phyloP scores from a whole-genome alignment of 352 stramenopile species.

The Phytophthora palmivora region DNA sequence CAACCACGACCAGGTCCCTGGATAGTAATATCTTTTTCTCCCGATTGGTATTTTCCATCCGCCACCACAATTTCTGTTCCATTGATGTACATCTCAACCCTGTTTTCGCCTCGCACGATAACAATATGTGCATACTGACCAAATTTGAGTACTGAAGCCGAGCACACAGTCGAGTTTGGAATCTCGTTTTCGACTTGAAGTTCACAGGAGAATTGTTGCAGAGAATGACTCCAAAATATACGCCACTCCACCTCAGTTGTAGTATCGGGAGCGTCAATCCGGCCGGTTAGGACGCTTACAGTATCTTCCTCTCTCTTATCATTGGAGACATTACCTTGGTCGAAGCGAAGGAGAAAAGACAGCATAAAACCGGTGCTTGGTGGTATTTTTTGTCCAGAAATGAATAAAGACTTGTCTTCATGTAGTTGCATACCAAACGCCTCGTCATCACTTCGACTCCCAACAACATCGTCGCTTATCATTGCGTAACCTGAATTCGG shows the following conservation, averaged over 20 bases:
- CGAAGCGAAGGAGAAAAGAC: conserved; percentile 62
- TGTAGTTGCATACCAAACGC: conserved; percentile 54
- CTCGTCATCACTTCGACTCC: conserved; percentile 8
- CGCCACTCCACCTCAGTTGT: conserved; percentile 20
- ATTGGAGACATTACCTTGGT: conserved; percentile 13
- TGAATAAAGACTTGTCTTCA: conserved; percentile 28
- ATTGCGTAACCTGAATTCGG: conserved; percentile 12
- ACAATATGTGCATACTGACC: conserved; percentile 41
- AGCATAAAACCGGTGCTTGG: conserved; percentile 20
- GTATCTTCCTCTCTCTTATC: not conserved
- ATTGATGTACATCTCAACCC: conserved; percentile 32
- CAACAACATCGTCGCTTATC: not conserved
- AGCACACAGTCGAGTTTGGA: not conserved
- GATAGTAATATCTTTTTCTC: conserved; percentile 17
- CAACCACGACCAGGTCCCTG: conserved; percentile 24
- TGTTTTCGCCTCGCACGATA: conserved; percentile 9
- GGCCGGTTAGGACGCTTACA: conserved; percentile 25
- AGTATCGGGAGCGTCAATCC: conserved; percentile 6
- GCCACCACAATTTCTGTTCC: conserved; percentile 14
- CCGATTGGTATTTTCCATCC: not conserved
- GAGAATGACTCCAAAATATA: conserved; percentile 25
- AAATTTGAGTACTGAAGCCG: conserved; percentile 13
- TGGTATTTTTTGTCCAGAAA: conserved; percentile 5
- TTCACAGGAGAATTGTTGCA: conserved; percentile 22
- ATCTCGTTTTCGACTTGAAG: conserved; percentile 13